Evolutionary conservation across 805 yeast genomes (phyloP).

Genomic region (Cyberlindnera subsufficiens): DNA sequence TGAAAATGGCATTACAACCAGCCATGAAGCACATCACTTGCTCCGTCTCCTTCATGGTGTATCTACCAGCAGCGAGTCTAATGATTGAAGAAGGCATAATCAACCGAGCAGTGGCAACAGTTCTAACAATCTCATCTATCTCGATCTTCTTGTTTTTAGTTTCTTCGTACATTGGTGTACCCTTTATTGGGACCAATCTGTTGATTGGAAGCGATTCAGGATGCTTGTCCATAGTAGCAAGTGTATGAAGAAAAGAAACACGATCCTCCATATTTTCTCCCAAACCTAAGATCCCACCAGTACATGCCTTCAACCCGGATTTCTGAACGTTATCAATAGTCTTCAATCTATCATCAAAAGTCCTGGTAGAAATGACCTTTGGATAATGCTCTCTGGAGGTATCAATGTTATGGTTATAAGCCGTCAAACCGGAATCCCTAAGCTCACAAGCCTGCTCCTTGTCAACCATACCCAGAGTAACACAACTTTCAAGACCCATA

Average conservation of each 20-base stretch:
- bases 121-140: constrained; percentile 60
- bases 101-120: constrained; percentile 71
- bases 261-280: constrained; percentile 74
- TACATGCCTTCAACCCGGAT: constrained; percentile 64
- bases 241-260: constrained; percentile 57
- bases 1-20: constrained; percentile 76
- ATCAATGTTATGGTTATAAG: constrained; percentile 77
- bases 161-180: constrained; percentile 68
- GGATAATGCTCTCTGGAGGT: constrained; percentile 76
- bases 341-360: constrained; percentile 63
- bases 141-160: constrained; percentile 38
- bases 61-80: constrained; percentile 76
- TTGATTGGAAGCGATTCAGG: constrained; percentile 83
- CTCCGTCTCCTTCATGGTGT: constrained; percentile 73
- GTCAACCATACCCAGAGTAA: constrained; percentile 73
- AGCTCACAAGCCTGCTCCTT: constrained; percentile 55
- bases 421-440: constrained; percentile 69
- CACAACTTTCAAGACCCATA: constrained; percentile 71
- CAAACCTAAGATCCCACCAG: constrained; percentile 76
- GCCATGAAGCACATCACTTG: constrained; percentile 72
- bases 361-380: constrained; percentile 62
- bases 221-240: constrained; percentile 63
- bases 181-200: constrained; percentile 69
- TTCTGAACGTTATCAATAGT: constrained; percentile 60
- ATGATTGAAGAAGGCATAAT: constrained; percentile 69